These are phyloP conservation scores for Sporothrix schenckii DNA, from an alignment of 2,329 filamentous ascomycete genomes.

Conservation along the genomic window DNA sequence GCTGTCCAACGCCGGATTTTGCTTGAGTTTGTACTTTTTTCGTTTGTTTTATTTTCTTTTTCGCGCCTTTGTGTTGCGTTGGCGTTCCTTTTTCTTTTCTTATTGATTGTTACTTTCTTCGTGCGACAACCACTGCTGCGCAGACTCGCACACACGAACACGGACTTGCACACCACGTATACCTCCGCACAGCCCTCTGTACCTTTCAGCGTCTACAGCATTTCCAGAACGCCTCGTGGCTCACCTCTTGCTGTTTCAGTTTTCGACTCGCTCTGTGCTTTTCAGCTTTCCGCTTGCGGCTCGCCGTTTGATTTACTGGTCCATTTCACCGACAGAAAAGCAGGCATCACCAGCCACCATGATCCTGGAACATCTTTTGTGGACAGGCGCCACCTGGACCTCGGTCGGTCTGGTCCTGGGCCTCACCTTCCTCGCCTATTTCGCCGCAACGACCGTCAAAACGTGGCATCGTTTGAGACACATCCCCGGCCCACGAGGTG, in stretches of 20 bases:
- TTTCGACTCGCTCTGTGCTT: background rate
- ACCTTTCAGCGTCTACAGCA: slow-evolving; percentile 1
- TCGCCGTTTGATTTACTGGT: background rate
- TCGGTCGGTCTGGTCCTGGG: slow-evolving; percentile 25
- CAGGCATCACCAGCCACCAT: background rate
- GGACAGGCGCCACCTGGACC: slow-evolving; percentile 16
- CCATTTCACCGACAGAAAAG: background rate
- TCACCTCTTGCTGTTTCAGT: background rate
- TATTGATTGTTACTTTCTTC: background rate
- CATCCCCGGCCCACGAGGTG: slow-evolving; percentile 39
- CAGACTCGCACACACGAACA: background rate
- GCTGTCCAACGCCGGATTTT: slow-evolving; percentile 3
- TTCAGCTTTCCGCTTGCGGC: background rate
- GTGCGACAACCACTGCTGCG: background rate
- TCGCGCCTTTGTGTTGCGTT: background rate
- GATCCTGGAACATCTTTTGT: slow-evolving; percentile 23
- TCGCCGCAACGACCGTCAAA: slow-evolving; percentile 33
- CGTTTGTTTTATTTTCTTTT: background rate
- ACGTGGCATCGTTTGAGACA: slow-evolving; percentile 39
- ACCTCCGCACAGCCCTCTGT: background rate
- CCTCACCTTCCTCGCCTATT: slow-evolving; percentile 34
- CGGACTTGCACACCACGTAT: background rate
- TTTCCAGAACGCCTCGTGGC: background rate
- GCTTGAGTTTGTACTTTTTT: background rate
- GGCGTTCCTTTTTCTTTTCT: background rate